Percentiles rank a stretch among this genome's conserved stretches.
Conservation (phyloP, 2,329 filamentous ascomycete genomes). For the Penicillium palitans region DNA sequence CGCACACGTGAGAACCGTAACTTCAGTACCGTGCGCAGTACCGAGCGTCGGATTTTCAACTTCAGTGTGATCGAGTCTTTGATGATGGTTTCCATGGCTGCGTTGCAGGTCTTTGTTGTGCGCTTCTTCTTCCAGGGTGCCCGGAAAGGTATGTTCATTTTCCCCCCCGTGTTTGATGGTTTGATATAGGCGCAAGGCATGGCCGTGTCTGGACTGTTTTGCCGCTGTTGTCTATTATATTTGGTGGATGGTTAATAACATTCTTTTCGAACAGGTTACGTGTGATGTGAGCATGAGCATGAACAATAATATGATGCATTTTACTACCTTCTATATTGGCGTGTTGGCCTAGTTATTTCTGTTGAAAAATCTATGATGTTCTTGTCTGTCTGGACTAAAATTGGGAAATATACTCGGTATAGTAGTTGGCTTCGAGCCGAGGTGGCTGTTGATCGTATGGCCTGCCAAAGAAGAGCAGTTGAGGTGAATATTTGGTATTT, state of each 20-base stretch:
- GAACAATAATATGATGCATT: conserved; percentile 35
- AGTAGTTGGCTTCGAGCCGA: neutral
- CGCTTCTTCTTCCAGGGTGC: conserved; percentile 96
- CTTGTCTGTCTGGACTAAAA: neutral
- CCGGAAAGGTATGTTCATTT: conserved; percentile 57
- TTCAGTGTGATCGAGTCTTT: conserved; percentile 91
- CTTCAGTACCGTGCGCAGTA: conserved; percentile 96
- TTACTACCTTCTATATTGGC: conserved; percentile 13
- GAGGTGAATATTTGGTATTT: neutral
- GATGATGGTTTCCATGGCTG: conserved; percentile 94
- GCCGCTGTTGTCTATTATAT: neutral
- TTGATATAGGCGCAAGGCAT: neutral
- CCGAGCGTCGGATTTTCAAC: conserved; percentile 93
- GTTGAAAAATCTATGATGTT: conserved; percentile 15
- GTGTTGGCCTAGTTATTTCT: conserved; percentile 10
- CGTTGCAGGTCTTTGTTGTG: conserved; percentile 93
- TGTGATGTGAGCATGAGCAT: conserved; percentile 39
- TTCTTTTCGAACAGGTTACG: conserved; percentile 30
- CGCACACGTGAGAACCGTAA: conserved; percentile 97
- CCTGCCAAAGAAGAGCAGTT: neutral
- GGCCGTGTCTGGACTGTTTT: neutral
- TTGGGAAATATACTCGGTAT: conserved; percentile 2
- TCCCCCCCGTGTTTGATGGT: neutral
- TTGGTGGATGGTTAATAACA: conserved; percentile 10
- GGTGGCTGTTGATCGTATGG: neutral